Conservation (phyloP, 2,329 filamentous ascomycete genomes). For the Bretziella fagacearum region DNA sequence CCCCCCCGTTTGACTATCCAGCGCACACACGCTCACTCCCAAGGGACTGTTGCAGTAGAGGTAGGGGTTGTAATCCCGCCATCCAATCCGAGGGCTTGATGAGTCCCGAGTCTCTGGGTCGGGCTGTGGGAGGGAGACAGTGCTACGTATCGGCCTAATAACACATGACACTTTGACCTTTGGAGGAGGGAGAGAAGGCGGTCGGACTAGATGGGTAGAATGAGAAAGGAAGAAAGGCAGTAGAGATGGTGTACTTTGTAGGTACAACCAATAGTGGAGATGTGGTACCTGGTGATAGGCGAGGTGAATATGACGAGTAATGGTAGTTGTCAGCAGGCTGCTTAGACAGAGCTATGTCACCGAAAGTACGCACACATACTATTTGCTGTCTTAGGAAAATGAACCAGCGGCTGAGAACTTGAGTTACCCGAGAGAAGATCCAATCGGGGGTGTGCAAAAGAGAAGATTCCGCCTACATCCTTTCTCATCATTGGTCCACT, state of each 20-base stretch:
- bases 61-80: not conserved
- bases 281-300: not conserved
- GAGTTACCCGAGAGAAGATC: too few species aligned
- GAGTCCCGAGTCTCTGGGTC: slow-evolving; percentile 1
- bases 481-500: too few species aligned
- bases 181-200: not conserved
- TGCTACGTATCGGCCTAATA: slow-evolving; percentile 7
- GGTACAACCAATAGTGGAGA: too few species aligned
- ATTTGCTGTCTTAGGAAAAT: too few species aligned
- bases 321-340: too few species aligned
- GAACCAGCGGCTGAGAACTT: too few species aligned
- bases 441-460: too few species aligned
- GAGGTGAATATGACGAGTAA: too few species aligned
- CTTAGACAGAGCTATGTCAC: too few species aligned
- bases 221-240: not conserved
- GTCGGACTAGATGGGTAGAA: not conserved
- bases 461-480: too few species aligned
- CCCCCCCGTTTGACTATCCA: not conserved
- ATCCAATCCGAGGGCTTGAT: not conserved
- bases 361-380: too few species aligned
- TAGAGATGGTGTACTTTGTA: not conserved
- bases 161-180: not conserved
- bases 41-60: not conserved
- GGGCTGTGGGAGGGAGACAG: not conserved
- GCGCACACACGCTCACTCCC: not conserved